Base-by-base conservation (phyloP, 768 basidiomycete genomes). In the Lyophyllum semitale region DNA sequence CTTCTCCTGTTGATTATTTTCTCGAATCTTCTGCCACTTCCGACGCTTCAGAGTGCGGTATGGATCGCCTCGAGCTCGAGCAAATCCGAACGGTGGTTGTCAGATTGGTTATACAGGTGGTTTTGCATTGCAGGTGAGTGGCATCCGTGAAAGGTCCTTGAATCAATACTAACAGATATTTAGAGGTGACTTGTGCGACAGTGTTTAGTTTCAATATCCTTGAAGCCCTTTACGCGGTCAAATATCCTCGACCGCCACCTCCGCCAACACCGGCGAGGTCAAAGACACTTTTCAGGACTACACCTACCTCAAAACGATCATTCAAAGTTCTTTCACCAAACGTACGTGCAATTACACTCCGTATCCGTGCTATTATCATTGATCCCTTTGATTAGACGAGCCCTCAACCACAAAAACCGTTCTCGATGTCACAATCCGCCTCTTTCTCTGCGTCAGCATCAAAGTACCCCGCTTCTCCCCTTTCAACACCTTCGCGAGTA, bases 331-430 rank as follows among this genome's bases (percentile, higher is more conserved):
- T 80, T 7, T 77, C 77, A 6, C 77, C 77, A 23, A 71, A 76
- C 51, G 76, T 75, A 45, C 35, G 73, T 67, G 37, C 30, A 12
- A 26, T 13, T 15, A 6, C 23, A 2, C 6, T 41, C 13, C n/a
- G 35, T 8, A n/a, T 41, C 3, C 13, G 5, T 41, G n/a, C 32
- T 30, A 42, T 48, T 4, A 15, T 15, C 30, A 40, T 46, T 32
- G 25, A 40, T n/a, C 33, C 23, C 25, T 11, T n/a, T 37, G 17
- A 9, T 37, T 53, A 78, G 76, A 67, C 74, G 25, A 76, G 73
- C 41, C 75, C 77, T 6, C 74, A 76, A 55, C 65, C 67, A 0
- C 77, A 80, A 62, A 77, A 73, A 58, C 68, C 78, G 0, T 80
- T 80, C 53, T 66, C 74, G 3, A 71, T 73, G 50, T 73, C 73